Base-by-base conservation (phyloP, 371 early-diverging fungal species). In the Paramicrosporidium saccamoebae region DNA sequence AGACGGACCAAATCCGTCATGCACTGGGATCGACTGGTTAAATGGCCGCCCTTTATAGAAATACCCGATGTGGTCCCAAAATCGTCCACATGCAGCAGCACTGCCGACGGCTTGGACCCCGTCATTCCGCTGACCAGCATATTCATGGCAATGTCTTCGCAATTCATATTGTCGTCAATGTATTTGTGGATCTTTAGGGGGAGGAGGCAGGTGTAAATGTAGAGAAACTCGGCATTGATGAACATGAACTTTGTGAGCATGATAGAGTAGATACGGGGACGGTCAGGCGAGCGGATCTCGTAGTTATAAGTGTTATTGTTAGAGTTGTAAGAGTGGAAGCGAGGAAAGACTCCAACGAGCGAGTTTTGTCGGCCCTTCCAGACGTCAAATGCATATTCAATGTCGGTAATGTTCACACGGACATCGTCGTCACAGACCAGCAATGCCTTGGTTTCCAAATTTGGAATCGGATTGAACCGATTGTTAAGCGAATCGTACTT, bases 171-270 rank as follows among this genome's bases (percentile, higher is more conserved):
- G 2, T 18, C 16, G 25, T 50, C 50, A 2, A 50, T 29, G 10
- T 15, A 24, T 12, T 26, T 32, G 25, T 50, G 50, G 16, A 50
- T 14, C 7, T 24, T 16, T 5, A 31, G 31, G 9, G 40, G 39
- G 8, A 50, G 22, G 3, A 48, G 16, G 29, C 50, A 50, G 7
- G 50, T 48, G 23, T 43, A 50, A 14, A 33, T 27, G 20, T 37
- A 47, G 9, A 50, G 25, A n/a, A 41, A 44, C 1, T 50, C 48
- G 1, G 43, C 36, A 14, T 35, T 31, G 8, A 41, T 24, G 37
- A 47, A 48, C 50, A 50, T 50, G 27, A 40, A 41, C 21, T 50
- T 50, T 10, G 50, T 50, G 12, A 50, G 25, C 3, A 48, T 25
- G 10, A 50, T 41, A 7, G 35, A 34, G 16, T 46, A 50, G 8